Base-by-base conservation (phyloP, 169 alveolate genomes). In the Eimeria tenella region DNA sequence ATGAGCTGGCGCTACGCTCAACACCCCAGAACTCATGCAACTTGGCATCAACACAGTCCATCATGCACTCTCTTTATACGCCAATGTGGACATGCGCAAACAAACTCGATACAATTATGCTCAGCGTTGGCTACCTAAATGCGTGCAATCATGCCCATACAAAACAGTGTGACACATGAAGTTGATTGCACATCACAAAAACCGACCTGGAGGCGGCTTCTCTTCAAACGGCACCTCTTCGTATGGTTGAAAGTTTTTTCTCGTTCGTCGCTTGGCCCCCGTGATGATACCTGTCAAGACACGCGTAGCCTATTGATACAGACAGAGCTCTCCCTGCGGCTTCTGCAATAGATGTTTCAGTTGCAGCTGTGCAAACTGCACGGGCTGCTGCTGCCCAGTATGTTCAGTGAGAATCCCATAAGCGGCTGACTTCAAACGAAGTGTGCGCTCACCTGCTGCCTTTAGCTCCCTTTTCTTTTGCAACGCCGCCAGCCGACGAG, bases 401-500 rank as follows among this genome's bases (percentile, higher is more conserved):
- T 31, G 42, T 31, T 31, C 42, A 31, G 2, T 31, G 42, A 11
- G 53, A 17, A 79, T n/a, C 13, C 55, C 11, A 58, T 17, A 10
- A 58, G 19, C 21, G 21, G 21, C 21, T 55, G 70, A 17, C 83
- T 10, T 4, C 86, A 55, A 13, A 55, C 81, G 81, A 52, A 71
- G 81, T 19, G 23, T 3, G 21, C 42, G 4, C 94, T 49, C 83
- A 8, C 99, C 99, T 3, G 99, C 99, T 23, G 99, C 99, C 95
- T 99, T 98, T 86, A 99, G 96, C 96, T 99, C 99, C 95, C 99
- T 97, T 87, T 99, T 96, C 93, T 99, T 99, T 96, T 99, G 99
- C 50, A 99, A 95, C 60, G 97, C 93, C 21, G 99, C 99, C 88
- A 99, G 94, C 94, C 99, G 97, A 89, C 99, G 96, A 6, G 99